Evolutionary conservation across 2,329 filamentous ascomycete species (phyloP), one percentile per base, ranked within the genome.

Genomic region (Aspergillus fijiensis): DNA sequence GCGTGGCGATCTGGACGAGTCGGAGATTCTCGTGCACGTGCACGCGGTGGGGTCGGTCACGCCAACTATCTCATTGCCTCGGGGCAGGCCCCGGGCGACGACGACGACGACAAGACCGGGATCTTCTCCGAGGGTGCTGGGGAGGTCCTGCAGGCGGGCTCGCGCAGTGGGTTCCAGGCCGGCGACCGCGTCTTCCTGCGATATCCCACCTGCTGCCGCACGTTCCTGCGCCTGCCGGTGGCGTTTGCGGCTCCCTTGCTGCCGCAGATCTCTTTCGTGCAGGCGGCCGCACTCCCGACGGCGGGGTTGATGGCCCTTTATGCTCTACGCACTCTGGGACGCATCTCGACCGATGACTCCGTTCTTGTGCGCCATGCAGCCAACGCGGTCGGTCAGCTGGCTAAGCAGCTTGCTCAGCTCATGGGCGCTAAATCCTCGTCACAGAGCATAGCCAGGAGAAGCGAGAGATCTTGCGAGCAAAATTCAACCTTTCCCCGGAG

Each of bases 291-390:
- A 7, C 7, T 51, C 23, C 39, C 63, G 6, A 19, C 29, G 10
- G 51, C 60, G 14, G 60, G 51, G n/a, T 23, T 59, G n/a, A 63
- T 63, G 4, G 65, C 65, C 0, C 62, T 62, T 48, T 51, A 66
- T 42, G 58, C 63, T 6, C 57, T 70, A 2, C 16, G 64, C 16
- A 58, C 67, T 27, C 50, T 69, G n/a, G 66, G 60, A n/a, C 51
- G 61, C 10, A 10, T 69, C 25, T 48, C 60, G 33, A 19, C 57
- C 10, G 64, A 62, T 5, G 65, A 70, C 23, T 49, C 51, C 4
- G 58, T 68, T 21, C 58, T 70, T 3, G 59, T 70, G 6, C 64
- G 69, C 48, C 57, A 49, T 11, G 66, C 64, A 2, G 49, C 65
- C n/a, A 63, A 62, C 19, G 60, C 35, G 11, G 27, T 59, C 11